Base-by-base conservation (phyloP, 176 grass and related monocot species). In the Triticum urartu region DNA sequence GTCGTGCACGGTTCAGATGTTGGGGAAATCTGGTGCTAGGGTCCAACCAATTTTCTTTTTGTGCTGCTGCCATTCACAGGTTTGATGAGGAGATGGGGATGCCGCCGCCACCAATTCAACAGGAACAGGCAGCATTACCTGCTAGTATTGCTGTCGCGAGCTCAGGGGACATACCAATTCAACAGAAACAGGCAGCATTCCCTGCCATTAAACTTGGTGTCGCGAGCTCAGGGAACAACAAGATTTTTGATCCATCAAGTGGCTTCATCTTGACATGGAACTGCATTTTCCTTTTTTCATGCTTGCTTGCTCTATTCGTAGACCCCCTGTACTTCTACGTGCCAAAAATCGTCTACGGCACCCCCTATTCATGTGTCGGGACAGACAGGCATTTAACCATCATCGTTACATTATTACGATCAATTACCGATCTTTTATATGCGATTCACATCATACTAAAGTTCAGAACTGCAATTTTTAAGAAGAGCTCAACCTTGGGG, bases 261-360 rank as follows among this genome's bases (percentile, higher is more conserved):
- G 82, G 90, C 82, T 89, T 92, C 63, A 86, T 98, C 62, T 81
- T 94, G 89, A 87, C 68, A 26, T 98, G 96, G 93, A 95, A 95
- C 77, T 82, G 80, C 5, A 59, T 91, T 66, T 98, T 95, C 89
- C 91, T 98, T n/a, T 59, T 86, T 56, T 95, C 88, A 9, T 94
- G 93, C 84, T 84, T 94, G 30, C 63, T 89, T 75, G 90, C 94
- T 48, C 86, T 98, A 75, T 98, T 98, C 56, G 88, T 94, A 79
- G 96, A 98, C 84, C 96, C 96, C 17, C 70, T 98, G 34, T 98
- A 95, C 80, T 98, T 94, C 85, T 98, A 98, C 71, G 79, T 98
- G 45, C 96, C 96, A 62, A 82, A 81, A 72, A 81, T 94, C 28
- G 35, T 61, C 78, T 86, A 89, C 2, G 15, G 7, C 40, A 30